These are phyloP conservation scores for Yarrowia keelungensis DNA, from an alignment of 805 yeast genomes.

Conservation along the genomic window DNA sequence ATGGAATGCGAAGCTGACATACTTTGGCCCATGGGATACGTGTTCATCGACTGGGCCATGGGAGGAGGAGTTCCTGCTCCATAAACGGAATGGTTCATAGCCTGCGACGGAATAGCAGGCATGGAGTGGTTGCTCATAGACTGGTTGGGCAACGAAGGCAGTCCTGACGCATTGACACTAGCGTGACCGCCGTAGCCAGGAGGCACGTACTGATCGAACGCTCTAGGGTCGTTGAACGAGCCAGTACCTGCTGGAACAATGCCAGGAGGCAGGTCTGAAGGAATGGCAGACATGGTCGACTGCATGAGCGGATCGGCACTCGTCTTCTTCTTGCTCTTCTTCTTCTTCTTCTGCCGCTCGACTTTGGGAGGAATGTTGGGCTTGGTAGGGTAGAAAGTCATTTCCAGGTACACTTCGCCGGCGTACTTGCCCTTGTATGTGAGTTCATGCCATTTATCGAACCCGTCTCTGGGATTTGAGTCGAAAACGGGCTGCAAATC, in stretches of 20 bases:
- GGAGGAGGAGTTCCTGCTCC: conserved; percentile 22
- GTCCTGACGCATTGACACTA: background rate
- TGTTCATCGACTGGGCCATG: background rate
- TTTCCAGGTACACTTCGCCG: conserved; percentile 86
- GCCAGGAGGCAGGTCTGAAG: conserved; percentile 20
- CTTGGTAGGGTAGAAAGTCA: conserved; percentile 81
- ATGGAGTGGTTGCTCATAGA: conserved; percentile 9
- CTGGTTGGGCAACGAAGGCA: conserved; percentile 26
- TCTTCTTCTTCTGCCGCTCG: conserved; percentile 32
- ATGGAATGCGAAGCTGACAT: conserved; percentile 8
- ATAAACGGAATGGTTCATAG: conserved; percentile 16
- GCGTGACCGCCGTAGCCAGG: conserved; percentile 6
- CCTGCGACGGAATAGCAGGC: conserved; percentile 9
- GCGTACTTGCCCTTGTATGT: conserved; percentile 74
- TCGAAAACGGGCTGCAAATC: conserved; percentile 76
- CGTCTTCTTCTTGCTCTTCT: conserved; percentile 7
- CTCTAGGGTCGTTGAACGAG: conserved; percentile 18
- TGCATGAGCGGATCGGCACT: conserved; percentile 5
- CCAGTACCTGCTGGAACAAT: conserved; percentile 31
- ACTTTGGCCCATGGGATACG: conserved; percentile 10
- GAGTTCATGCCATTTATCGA: conserved; percentile 84
- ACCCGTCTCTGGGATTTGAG: conserved; percentile 73
- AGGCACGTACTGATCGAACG: conserved; percentile 35
- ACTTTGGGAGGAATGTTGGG: conserved; percentile 44
- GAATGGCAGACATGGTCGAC: background rate